phyloP scores from a whole-genome alignment of 345 rosid species.

The Gossypium longicalyx region DNA sequence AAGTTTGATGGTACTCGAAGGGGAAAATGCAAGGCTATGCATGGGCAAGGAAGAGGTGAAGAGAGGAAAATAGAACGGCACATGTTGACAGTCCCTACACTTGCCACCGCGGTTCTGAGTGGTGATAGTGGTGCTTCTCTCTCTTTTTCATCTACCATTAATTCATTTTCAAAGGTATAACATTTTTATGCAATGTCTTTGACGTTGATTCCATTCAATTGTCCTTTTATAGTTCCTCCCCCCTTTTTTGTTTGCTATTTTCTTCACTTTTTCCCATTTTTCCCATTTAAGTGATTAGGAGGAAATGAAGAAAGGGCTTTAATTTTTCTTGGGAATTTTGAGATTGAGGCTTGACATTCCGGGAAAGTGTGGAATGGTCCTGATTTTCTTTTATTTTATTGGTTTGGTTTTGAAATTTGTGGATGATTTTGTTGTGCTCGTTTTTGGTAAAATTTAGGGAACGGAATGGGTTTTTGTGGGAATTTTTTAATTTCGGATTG shows the following conservation, averaged over 20 bases:
- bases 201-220: no score
- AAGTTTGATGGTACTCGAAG: conserved; percentile 47
- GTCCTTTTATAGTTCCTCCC: no score
- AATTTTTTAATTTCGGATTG: neutral
- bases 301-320: neutral
- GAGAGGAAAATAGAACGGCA: conserved; percentile 39
- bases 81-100: conserved; percentile 57
- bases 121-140: conserved; percentile 40
- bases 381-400: neutral
- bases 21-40: conserved; percentile 69
- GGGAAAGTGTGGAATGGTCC: neutral
- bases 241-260: neutral
- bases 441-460: no score
- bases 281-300: neutral
- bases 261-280: neutral
- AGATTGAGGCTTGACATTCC: neutral
- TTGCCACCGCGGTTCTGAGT: conserved; percentile 42
- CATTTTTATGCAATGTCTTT: neutral
- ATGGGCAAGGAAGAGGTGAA: conserved; percentile 47
- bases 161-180: conserved; percentile 60
- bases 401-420: neutral
- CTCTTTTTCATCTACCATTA: conserved; percentile 36
- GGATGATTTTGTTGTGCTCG: neutral
- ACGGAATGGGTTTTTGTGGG: neutral
- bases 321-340: neutral